Evolutionary conservation across 108 stramenopile genomes (phyloP), one percentile per base, ranked within the genome.

Genomic region (Nannochloropsis gaditana): DNA sequence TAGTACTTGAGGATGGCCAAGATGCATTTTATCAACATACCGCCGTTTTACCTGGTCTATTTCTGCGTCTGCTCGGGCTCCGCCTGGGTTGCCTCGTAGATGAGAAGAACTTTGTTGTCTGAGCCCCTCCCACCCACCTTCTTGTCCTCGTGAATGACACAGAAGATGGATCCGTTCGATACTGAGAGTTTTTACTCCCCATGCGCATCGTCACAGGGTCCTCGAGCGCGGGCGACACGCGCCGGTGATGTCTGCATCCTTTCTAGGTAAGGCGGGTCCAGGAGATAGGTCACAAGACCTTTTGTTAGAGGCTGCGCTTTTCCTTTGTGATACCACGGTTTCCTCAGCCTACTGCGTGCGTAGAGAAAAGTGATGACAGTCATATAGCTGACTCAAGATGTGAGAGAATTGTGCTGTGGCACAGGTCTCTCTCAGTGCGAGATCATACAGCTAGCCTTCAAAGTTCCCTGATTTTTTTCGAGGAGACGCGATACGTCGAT

Each of bases 71-170:
- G 59, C 15, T 31, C 31, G 31, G 31, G 31, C 31, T 31, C 31
- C 31, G 31, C 31, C 31, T 31, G 31, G 31, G 31, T 31, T 31
- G 31, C 59, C 15, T 15, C 59, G 59, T 73, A 73, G 59, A 73
- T 73, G 59, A 73, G 59, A 73, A 73, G 59, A 73, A 73, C 59
- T 73, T 31, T 73, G 59, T 73, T 73, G 59, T 73, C 59, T 73
- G 59, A 73, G 59, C 59, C 59, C 31, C 31, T 31, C 31, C 31
- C 31, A 31, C 31, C 0, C 31, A 31, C 31, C 31, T 31, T 31
- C 31, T 31, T 31, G 31, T 31, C 31, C 31, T 31, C 31, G 31
- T 31, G 31, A 31, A 31, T 31, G 31, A 31, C 31, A 31, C 31
- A 31, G 31, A 31, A 31, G 31, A 31, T 31, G 31, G 31, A 31